phyloP scores from a whole-genome alignment of 1,284 basidiomycete genomes.

The Rhodotorula sp. region DNA sequence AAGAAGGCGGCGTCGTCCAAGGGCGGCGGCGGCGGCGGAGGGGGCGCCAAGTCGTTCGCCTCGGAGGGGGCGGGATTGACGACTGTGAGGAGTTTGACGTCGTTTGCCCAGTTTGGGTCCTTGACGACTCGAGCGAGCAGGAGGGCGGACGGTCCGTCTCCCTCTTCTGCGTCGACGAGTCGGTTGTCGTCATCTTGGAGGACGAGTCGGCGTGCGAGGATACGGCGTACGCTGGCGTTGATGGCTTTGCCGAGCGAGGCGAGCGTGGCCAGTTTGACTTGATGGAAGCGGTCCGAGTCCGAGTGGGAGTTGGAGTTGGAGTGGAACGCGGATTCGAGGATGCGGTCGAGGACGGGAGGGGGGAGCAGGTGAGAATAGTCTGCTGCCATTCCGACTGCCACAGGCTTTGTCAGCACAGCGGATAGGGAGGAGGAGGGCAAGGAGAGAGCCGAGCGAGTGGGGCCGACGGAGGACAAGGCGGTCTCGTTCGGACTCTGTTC shows the following conservation, averaged over 20 bases:
- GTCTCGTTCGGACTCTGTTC: neutral
- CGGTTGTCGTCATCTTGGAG: conserved; percentile 29
- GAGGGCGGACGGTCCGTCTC: neutral
- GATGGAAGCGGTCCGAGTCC: neutral
- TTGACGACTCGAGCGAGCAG: conserved; percentile 3
- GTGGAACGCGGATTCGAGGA: conserved; percentile 11
- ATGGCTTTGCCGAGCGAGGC: neutral
- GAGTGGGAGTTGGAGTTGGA: too few species aligned
- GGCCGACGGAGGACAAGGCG: too few species aligned
- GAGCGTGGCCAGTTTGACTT: neutral
- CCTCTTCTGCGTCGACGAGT: conserved; percentile 18
- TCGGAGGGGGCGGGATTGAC: neutral
- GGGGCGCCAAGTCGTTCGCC: neutral
- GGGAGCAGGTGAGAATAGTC: neutral
- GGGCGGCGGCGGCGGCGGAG: neutral
- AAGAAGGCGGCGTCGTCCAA: conserved; percentile 24
- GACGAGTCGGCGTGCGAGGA: neutral
- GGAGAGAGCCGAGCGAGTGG: neutral
- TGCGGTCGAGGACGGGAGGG: conserved; percentile 15
- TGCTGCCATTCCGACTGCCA: neutral
- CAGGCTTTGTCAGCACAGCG: neutral
- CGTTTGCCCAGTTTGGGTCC: neutral
- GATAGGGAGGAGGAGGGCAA: neutral
- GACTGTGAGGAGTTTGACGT: neutral
- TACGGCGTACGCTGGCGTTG: neutral